phyloP scores from a whole-genome alignment of 768 basidiomycete species.

The Amylocystis lapponica region DNA sequence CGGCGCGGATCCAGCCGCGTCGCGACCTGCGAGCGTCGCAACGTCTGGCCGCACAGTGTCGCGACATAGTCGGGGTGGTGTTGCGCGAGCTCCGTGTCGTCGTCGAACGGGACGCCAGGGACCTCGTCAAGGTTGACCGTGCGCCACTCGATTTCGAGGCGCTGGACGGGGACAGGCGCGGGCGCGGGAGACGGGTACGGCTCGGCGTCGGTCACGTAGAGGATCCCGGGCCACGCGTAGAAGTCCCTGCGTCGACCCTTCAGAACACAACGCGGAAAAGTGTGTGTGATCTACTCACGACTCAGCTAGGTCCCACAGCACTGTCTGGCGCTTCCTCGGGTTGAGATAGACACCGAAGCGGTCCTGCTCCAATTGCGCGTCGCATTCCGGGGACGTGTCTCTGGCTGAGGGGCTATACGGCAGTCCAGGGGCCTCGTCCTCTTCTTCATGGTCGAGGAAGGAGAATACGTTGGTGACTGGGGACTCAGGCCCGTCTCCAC shows the following conservation, averaged over 20 bases:
- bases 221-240: constrained; percentile 10
- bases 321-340: constrained; percentile 4
- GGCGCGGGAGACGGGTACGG: constrained; percentile 3
- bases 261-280: background rate
- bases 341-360: constrained; percentile 8
- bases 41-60: background rate
- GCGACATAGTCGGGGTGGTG: background rate
- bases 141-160: constrained; percentile 10
- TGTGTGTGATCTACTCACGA: background rate
- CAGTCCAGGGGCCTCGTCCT: no score
- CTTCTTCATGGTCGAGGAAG: no score
- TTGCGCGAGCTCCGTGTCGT: no score
- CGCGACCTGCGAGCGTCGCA: constrained; percentile 1
- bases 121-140: background rate
- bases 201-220: constrained; percentile 8
- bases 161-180: constrained; percentile 3
- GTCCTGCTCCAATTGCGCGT: no score
- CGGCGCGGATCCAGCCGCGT: constrained; percentile 4
- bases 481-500: no score
- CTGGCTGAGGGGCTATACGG: no score
- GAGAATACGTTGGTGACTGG: no score
- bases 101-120: no score
- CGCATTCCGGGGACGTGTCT: no score
- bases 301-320: constrained; percentile 14
- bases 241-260: constrained; percentile 1